phyloP scores from a whole-genome alignment of 352 stramenopile species.

The Globisporangium ultimum region DNA sequence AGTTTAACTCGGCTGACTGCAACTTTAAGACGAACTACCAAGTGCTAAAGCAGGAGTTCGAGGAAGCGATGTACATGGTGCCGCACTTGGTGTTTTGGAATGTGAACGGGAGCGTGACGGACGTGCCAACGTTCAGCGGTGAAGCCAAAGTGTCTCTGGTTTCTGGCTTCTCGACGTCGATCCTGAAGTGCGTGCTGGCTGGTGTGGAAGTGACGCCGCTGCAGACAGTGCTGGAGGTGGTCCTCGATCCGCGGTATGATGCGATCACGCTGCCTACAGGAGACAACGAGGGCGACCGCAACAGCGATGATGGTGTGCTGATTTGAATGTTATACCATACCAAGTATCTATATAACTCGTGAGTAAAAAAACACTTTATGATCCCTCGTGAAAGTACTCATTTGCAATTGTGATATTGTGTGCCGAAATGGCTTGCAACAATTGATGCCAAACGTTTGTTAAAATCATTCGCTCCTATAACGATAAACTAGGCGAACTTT shows the following conservation, averaged over 20 bases:
- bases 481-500: too few relatives aligned
- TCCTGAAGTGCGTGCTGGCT: slow-evolving; percentile 33
- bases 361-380: too few relatives aligned
- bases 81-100: slow-evolving; percentile 82
- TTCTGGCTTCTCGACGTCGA: slow-evolving; percentile 45
- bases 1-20: slow-evolving; percentile 31
- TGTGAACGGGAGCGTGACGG: slow-evolving; percentile 34
- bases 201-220: slow-evolving; percentile 14
- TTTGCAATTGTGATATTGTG: too few relatives aligned
- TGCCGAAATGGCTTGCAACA: too few relatives aligned
- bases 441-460: too few relatives aligned
- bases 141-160: slow-evolving; percentile 43
- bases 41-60: slow-evolving; percentile 36
- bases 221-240: slow-evolving; percentile 15
- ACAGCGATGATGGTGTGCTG: slow-evolving; percentile 13
- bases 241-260: slow-evolving; percentile 39
- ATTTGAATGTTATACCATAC: background rate
- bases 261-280: slow-evolving; percentile 29
- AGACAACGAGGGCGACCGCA: background rate
- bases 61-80: slow-evolving; percentile 27
- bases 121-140: slow-evolving; percentile 27
- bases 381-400: too few relatives aligned
- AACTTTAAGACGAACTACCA: slow-evolving; percentile 44
- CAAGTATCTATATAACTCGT: too few relatives aligned
- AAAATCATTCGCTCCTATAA: too few relatives aligned